phyloP scores from a whole-genome alignment of 768 basidiomycete genomes.

The Xerocomellus intermedius region DNA sequence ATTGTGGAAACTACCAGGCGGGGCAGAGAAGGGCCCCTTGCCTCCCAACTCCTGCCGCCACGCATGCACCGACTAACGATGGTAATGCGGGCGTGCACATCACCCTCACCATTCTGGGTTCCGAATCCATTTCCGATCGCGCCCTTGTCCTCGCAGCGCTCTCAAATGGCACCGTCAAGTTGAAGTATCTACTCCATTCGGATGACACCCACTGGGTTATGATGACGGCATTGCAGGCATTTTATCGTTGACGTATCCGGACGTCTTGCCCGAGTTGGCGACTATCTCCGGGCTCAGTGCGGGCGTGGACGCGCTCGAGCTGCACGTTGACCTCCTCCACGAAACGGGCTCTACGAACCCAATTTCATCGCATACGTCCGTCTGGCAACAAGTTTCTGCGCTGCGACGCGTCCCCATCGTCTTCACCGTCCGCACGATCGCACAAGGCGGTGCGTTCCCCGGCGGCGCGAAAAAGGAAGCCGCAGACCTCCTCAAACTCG shows the following conservation, averaged over 20 bases:
- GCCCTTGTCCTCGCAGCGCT: slow-evolving; percentile 94
- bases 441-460: slow-evolving; percentile 92
- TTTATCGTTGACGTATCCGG: slow-evolving; percentile 89
- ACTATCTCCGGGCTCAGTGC: slow-evolving; percentile 70
- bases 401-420: slow-evolving; percentile 84
- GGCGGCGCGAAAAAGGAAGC: slow-evolving; percentile 70
- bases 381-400: slow-evolving; percentile 75
- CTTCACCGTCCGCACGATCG: slow-evolving; percentile 83
- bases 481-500: slow-evolving; percentile 73
- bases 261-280: slow-evolving; percentile 66
- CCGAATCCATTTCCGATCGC: slow-evolving; percentile 95
- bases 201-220: slow-evolving; percentile 99
- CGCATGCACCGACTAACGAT: no score
- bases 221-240: slow-evolving; percentile 96
- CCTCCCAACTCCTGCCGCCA: no score
- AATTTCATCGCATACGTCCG: slow-evolving; percentile 69
- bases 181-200: slow-evolving; percentile 91
- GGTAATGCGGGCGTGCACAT: no score
- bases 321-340: slow-evolving; percentile 89
- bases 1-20: no score
- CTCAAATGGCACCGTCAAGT: slow-evolving; percentile 77
- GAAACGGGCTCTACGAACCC: slow-evolving; percentile 46
- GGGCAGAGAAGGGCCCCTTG: no score
- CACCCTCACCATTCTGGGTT: no score
- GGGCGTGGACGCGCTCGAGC: slow-evolving; percentile 89